Evolutionary conservation across 2,329 filamentous ascomycete species (phyloP).

Genomic region (Hymenoscyphus linearis): DNA sequence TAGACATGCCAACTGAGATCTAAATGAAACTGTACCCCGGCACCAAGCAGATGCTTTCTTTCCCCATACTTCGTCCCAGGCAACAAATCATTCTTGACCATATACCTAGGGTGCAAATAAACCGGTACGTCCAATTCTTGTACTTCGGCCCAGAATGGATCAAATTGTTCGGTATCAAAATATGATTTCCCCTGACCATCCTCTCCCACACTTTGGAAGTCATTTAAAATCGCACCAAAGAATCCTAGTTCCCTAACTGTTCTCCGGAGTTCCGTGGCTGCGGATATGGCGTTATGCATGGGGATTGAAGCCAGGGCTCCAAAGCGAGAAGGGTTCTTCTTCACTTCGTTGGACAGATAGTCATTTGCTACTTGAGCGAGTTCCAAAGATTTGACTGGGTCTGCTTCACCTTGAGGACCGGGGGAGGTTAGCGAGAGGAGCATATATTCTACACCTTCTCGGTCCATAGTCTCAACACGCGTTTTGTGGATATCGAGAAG

Average conservation of each 20-base stretch:
- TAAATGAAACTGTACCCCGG: slow-evolving; percentile 37
- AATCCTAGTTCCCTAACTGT: slow-evolving; percentile 51
- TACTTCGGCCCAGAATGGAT: slow-evolving; percentile 54
- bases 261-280: slow-evolving; percentile 44
- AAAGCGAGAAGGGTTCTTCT: slow-evolving; percentile 33
- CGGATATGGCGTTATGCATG: slow-evolving; percentile 48
- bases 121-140: slow-evolving; percentile 57
- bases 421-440: slow-evolving; percentile 45
- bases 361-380: slow-evolving; percentile 36
- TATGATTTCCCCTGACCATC: slow-evolving; percentile 58
- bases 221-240: slow-evolving; percentile 56
- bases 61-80: slow-evolving; percentile 27
- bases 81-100: slow-evolving; percentile 25
- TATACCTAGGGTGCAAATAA: slow-evolving; percentile 50
- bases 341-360: slow-evolving; percentile 17
- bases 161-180: slow-evolving; percentile 56
- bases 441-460: slow-evolving; percentile 44
- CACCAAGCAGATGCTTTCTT: slow-evolving; percentile 33
- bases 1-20: slow-evolving; percentile 43
- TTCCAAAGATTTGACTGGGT: slow-evolving; percentile 37
- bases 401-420: slow-evolving; percentile 41
- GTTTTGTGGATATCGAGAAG: slow-evolving; percentile 33
- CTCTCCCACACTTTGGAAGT: slow-evolving; percentile 52
- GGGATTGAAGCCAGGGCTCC: slow-evolving; percentile 44
- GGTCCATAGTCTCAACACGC: slow-evolving; percentile 40